Evolutionary conservation across 2,329 filamentous ascomycete genomes (phyloP).

Genomic region (Ustilaginoidea virens): DNA sequence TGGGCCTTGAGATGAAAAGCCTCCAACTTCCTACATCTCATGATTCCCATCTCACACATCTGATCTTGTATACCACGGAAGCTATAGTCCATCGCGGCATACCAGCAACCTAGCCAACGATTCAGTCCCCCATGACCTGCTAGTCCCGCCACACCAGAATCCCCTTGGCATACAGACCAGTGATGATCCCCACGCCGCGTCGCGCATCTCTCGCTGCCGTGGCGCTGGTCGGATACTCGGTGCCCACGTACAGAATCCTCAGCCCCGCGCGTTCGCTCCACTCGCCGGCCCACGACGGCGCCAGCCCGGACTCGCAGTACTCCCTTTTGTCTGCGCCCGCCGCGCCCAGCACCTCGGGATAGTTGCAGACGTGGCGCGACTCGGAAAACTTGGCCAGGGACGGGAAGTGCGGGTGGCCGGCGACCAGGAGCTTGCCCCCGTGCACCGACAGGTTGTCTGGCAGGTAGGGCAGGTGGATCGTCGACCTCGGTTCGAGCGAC

Average conservation of each 20-base stretch:
- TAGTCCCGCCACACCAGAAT: slow-evolving; percentile 14
- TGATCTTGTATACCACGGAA: neutral
- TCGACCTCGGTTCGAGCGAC: slow-evolving; percentile 2
- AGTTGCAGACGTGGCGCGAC: slow-evolving; percentile 20
- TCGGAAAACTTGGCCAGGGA: slow-evolving; percentile 15
- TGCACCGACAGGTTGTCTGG: slow-evolving; percentile 23
- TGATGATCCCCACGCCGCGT: slow-evolving; percentile 18
- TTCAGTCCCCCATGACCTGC: no score
- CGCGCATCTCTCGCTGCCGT: slow-evolving; percentile 16
- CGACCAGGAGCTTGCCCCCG: slow-evolving; percentile 18
- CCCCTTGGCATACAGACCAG: slow-evolving; percentile 22
- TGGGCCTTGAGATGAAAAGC: no score
- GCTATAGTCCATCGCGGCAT: neutral
- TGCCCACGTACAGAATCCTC: slow-evolving; percentile 17
- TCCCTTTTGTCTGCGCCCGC: slow-evolving; percentile 6
- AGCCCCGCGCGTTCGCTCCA: slow-evolving; percentile 20
- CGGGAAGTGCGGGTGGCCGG: slow-evolving; percentile 23
- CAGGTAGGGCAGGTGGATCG: slow-evolving; percentile 15
- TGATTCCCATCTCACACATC: no score
- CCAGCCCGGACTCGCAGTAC: slow-evolving; percentile 4
- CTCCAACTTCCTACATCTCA: no score
- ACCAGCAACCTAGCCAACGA: no score
- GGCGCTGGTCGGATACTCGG: slow-evolving; percentile 17
- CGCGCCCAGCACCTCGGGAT: slow-evolving; percentile 11
- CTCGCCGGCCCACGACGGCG: slow-evolving; percentile 16